phyloP scores from a whole-genome alignment of 208 protist species.

The Porcisia deanei region DNA sequence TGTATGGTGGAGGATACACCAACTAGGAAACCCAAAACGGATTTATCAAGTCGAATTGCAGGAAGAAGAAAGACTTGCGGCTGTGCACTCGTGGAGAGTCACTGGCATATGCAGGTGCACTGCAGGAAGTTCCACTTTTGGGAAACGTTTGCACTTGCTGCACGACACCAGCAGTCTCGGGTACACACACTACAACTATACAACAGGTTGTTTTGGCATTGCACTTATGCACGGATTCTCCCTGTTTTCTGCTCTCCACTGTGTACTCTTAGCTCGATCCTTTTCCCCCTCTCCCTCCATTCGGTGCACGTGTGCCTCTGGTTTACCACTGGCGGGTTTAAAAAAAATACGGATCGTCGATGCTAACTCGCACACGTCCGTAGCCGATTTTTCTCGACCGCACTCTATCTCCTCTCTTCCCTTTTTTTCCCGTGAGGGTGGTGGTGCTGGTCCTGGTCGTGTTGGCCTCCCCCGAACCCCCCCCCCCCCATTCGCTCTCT shows the following conservation, averaged over 20 bases:
- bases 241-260: neutral
- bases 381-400: neutral
- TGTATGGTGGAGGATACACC: too few relatives aligned
- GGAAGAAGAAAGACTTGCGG: too few relatives aligned
- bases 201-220: neutral
- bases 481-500: too few relatives aligned
- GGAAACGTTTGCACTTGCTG: neutral
- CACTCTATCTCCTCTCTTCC: conserved; percentile 2
- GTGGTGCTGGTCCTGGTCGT: too few relatives aligned
- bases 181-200: neutral
- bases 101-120: too few relatives aligned
- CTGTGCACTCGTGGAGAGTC: too few relatives aligned
- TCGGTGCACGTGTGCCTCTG: neutral
- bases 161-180: neutral
- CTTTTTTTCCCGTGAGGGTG: neutral
- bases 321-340: neutral
- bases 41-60: too few relatives aligned
- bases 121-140: neutral
- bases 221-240: neutral
- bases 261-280: neutral
- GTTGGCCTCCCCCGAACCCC: too few relatives aligned
- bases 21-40: too few relatives aligned
- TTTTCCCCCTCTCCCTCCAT: neutral
- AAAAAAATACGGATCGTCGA: neutral
- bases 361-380: too few relatives aligned